phyloP scores from a whole-genome alignment of 1,284 basidiomycete species.

The Wolfiporia cocos region DNA sequence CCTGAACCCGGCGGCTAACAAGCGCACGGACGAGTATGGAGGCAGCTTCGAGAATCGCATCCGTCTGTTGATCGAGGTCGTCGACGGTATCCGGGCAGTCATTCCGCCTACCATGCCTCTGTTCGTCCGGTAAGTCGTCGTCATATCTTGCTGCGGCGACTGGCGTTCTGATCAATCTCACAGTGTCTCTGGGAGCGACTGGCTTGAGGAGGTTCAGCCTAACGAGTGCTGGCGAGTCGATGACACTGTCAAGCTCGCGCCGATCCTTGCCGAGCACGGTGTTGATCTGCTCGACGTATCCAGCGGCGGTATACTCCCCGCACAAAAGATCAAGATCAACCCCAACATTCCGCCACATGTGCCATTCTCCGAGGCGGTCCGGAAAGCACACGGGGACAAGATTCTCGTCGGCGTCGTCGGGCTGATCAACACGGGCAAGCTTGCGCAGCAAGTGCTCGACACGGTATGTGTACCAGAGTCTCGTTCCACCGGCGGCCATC shows the following conservation, averaged over 20 bases:
- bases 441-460: conserved; percentile 55
- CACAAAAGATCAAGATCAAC: conserved; percentile 16
- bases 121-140: conserved; percentile 41
- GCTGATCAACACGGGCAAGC: conserved; percentile 43
- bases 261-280: conserved; percentile 37
- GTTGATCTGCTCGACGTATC: conserved; percentile 49
- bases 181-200: conserved; percentile 47
- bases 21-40: conserved; percentile 48
- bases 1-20: conserved; percentile 44
- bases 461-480: conserved; percentile 8
- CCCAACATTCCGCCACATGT: conserved; percentile 41
- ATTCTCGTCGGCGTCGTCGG: conserved; percentile 53
- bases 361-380: conserved; percentile 42
- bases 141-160: conserved; percentile 26
- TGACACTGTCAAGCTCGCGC: conserved; percentile 40
- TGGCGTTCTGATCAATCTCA: conserved; percentile 25
- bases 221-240: conserved; percentile 43
- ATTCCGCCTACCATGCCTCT: conserved; percentile 40
- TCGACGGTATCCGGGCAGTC: conserved; percentile 31
- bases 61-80: conserved; percentile 41
- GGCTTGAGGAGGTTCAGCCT: conserved; percentile 38
- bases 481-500: background rate
- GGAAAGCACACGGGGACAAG: conserved; percentile 30
- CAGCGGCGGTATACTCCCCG: conserved; percentile 39
- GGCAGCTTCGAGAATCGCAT: conserved; percentile 49